These are phyloP conservation scores for Eimeria acervulina DNA, from an alignment of 169 alveolate species.

Conservation along the genomic window DNA sequence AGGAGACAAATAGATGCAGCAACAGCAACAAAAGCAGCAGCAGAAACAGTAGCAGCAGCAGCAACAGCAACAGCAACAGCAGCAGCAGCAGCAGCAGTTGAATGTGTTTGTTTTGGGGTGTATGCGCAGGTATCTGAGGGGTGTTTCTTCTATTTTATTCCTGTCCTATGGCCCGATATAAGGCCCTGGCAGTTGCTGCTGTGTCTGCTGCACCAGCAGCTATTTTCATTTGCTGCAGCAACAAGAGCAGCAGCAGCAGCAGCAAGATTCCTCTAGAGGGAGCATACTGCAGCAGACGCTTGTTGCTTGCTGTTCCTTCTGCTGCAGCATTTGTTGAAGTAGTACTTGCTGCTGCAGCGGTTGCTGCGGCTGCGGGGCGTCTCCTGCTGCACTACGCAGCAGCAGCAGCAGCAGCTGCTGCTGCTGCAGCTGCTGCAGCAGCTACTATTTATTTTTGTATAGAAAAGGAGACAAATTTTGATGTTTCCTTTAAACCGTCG, in stretches of 20 bases:
- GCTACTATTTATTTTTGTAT: no score
- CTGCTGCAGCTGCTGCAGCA: no score
- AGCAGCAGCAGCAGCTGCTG: no score
- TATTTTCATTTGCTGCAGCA: conserved; percentile 8
- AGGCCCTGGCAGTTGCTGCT: conserved; percentile 37
- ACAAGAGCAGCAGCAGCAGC: conserved; percentile 42
- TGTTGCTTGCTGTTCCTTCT: neutral
- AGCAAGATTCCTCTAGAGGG: neutral
- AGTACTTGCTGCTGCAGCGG: no score
- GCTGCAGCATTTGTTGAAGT: no score
- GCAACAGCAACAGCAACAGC: no score
- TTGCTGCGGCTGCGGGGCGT: no score
- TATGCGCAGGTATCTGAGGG: conserved; percentile 36
- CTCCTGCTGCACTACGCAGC: no score
- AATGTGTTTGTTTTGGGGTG: neutral
- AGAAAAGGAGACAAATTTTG: no score
- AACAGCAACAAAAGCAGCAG: neutral
- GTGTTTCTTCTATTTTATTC: conserved; percentile 35
- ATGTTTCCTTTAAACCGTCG: no score
- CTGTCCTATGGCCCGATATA: conserved; percentile 69
- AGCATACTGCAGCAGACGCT: neutral
- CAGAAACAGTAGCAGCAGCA: neutral
- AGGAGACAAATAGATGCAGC: neutral
- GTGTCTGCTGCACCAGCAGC: conserved; percentile 25
- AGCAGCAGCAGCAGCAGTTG: neutral